Evolutionary conservation across 768 basidiomycete species (phyloP).

Genomic region (Mycena capillaripes): DNA sequence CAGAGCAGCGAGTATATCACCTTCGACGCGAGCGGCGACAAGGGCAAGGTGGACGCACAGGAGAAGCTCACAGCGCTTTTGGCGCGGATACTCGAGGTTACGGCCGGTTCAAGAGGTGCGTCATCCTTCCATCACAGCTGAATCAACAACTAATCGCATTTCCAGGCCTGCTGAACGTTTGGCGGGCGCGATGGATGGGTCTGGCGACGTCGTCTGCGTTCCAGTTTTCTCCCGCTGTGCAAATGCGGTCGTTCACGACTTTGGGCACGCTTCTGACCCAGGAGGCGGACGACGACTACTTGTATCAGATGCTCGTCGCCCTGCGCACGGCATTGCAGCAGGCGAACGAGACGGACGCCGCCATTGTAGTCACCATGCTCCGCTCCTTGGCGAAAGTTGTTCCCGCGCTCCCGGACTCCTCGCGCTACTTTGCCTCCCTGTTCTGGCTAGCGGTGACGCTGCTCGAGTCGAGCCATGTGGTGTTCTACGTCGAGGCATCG

Average conservation of each 20-base stretch:
- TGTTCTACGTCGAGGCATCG: conserved; percentile 78
- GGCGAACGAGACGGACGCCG: conserved; percentile 77
- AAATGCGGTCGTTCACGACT: conserved; percentile 88
- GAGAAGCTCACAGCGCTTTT: conserved; percentile 78
- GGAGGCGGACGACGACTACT: conserved; percentile 92
- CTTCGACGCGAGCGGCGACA: conserved; percentile 68
- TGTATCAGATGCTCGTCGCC: conserved; percentile 94
- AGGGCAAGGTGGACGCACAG: conserved; percentile 70
- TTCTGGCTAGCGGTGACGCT: conserved; percentile 93
- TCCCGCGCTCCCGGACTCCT: conserved; percentile 75
- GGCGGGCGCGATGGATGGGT: conserved; percentile 96
- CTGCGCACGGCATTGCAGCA: conserved; percentile 79
- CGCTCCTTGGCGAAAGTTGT: conserved; percentile 86
- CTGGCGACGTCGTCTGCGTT: conserved; percentile 90
- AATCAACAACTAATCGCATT: conserved; percentile 1
- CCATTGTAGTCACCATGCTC: conserved; percentile 88
- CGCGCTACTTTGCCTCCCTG: conserved; percentile 79
- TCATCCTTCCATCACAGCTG: conserved; percentile 8
- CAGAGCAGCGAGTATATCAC: conserved; percentile 78
- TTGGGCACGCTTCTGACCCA: conserved; percentile 86
- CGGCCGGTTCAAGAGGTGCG: conserved; percentile 79
- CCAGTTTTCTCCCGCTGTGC: conserved; percentile 90
- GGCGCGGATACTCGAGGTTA: conserved; percentile 71
- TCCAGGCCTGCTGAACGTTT: conserved; percentile 84
- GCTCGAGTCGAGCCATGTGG: conserved; percentile 81